Percentiles rank a stretch among this genome's conserved stretches.
These are phyloP conservation scores for Tricholomella constricta DNA, from an alignment of 768 basidiomycete genomes.

Conservation along the genomic window DNA sequence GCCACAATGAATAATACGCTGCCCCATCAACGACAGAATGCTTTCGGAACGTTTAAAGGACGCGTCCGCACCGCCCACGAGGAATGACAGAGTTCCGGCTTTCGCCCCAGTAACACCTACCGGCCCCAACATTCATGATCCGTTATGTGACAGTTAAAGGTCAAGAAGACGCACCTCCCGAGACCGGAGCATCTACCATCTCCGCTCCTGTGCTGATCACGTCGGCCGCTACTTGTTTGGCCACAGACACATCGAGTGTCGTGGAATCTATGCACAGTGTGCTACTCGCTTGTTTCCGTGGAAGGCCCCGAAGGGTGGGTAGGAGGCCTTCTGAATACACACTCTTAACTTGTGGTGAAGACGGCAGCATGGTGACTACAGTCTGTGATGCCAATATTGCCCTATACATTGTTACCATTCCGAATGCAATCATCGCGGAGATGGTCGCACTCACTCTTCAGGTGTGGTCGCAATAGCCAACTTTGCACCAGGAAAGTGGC, in stretches of 20 bases:
- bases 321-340: conserved; percentile 78
- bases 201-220: conserved; percentile 58
- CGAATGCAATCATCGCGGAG: conserved; percentile 11
- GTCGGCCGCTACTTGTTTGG: conserved; percentile 60
- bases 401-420: conserved; percentile 37
- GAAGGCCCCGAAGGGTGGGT: conserved; percentile 56
- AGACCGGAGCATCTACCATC: conserved; percentile 94
- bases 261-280: conserved; percentile 89
- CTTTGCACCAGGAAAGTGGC: conserved; percentile 59
- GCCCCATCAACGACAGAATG: conserved; percentile 74
- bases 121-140: not conserved
- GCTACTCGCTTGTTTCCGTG: conserved; percentile 31
- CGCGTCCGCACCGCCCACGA: conserved; percentile 76
- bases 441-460: conserved; percentile 60
- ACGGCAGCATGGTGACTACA: conserved; percentile 90
- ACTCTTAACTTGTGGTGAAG: conserved; percentile 80
- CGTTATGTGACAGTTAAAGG: not conserved
- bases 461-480: conserved; percentile 65
- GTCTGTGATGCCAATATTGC: conserved; percentile 64
- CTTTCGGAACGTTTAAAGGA: conserved; percentile 61
- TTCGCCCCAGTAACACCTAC: conserved; percentile 84
- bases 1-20: conserved; percentile 82
- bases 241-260: conserved; percentile 80
- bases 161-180: conserved; percentile 64
- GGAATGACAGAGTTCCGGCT: conserved; percentile 87